Percentiles rank a stretch among this genome's conserved stretches.
Evolutionary conservation across 1,139 yeast species (phyloP).

Genomic region (Magnusiomyces sp.): DNA sequence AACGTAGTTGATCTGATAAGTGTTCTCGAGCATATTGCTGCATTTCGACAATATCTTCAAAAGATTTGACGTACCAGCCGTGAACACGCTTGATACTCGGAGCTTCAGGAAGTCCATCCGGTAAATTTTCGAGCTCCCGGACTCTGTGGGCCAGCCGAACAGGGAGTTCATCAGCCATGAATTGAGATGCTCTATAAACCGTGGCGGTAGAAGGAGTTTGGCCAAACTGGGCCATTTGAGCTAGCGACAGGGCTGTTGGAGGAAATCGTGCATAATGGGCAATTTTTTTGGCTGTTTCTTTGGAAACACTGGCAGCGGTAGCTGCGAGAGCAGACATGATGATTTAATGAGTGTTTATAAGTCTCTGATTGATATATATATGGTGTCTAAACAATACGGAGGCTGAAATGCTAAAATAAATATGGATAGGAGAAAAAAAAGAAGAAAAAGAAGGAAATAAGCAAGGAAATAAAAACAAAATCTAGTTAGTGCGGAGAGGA

Average conservation of each 20-base stretch:
- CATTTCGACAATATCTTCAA: conserved; percentile 64
- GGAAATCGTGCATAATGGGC: conserved; percentile 59
- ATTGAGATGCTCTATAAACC: conserved; percentile 73
- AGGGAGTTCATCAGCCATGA: conserved; percentile 80
- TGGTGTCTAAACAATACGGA: background rate
- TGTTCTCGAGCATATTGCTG: conserved; percentile 15
- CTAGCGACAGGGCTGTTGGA: conserved; percentile 74
- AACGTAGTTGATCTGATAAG: conserved; percentile 9
- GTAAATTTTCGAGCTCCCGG: conserved; percentile 73
- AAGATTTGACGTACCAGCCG: conserved; percentile 88
- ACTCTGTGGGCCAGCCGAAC: conserved; percentile 81
- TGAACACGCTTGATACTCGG: conserved; percentile 70
- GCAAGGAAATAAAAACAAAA: background rate
- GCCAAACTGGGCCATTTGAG: conserved; percentile 91
- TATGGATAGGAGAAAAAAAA: background rate
- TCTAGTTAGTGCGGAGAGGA: background rate
- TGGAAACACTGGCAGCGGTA: background rate
- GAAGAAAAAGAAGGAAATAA: background rate
- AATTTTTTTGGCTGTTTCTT: conserved; percentile 26
- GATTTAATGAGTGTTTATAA: no score
- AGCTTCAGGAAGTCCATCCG: conserved; percentile 61
- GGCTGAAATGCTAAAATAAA: background rate
- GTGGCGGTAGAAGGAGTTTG: conserved; percentile 70
- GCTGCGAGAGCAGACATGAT: background rate
- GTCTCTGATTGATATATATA: no score